phyloP scores from a whole-genome alignment of 306 rosid genomes.

The Hylodesmum podocarpum region DNA sequence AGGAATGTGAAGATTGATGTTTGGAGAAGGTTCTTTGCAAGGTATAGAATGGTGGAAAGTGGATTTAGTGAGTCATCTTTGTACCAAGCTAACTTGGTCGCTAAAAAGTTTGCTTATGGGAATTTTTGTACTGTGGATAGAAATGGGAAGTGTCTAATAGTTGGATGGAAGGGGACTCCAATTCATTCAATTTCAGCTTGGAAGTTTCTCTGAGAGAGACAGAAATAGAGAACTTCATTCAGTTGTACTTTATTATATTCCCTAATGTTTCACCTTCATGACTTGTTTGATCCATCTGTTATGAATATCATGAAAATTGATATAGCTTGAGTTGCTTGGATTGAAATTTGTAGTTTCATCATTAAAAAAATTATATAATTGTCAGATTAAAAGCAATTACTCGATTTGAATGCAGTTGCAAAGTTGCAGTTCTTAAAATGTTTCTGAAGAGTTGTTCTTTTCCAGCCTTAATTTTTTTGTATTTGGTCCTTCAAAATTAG shows the following conservation, averaged over 20 bases:
- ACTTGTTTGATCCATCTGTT: not conserved
- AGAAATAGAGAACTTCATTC: not conserved
- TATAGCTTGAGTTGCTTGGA: not conserved
- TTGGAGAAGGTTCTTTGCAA: slow-evolving; percentile 69
- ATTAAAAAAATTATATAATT: not conserved
- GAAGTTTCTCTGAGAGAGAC: slow-evolving; percentile 43
- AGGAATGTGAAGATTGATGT: slow-evolving; percentile 59
- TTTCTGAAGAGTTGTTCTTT: no score
- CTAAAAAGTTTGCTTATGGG: slow-evolving; percentile 33
- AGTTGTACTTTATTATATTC: not conserved
- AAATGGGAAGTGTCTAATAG: slow-evolving; percentile 37
- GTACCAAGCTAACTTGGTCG: slow-evolving; percentile 54
- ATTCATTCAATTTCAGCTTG: slow-evolving; percentile 61
- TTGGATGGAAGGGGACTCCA: slow-evolving; percentile 73
- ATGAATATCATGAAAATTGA: not conserved
- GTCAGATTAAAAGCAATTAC: not conserved
- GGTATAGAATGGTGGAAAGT: slow-evolving; percentile 50
- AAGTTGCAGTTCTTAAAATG: not conserved
- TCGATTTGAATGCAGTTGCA: not conserved
- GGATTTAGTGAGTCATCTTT: slow-evolving; percentile 48
- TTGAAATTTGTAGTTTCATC: not conserved
- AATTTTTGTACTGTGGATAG: slow-evolving; percentile 40
- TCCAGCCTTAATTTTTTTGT: no score
- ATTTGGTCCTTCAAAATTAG: no score
- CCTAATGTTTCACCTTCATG: not conserved